A percentile compares a stretch with the other conserved stretches of the same genome.
These are phyloP conservation scores for Russula earlei DNA, from an alignment of 768 basidiomycete species.

Conservation along the genomic window DNA sequence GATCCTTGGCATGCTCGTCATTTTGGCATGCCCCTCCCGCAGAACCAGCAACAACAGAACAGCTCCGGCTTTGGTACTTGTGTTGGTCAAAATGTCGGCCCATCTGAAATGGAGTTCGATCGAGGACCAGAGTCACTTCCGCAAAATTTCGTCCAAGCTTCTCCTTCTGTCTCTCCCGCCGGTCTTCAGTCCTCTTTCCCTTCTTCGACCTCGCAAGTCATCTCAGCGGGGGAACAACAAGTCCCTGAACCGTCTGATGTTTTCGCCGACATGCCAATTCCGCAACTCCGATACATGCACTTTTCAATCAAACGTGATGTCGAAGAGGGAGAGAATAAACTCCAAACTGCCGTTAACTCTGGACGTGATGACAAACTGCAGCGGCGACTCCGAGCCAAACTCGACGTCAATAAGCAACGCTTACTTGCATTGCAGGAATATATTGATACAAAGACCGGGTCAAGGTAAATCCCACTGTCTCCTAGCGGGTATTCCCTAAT, in stretches of 20 bases:
- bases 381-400: neutral
- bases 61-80: neutral
- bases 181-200: neutral
- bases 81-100: slow-evolving; percentile 6
- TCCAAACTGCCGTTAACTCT: neutral
- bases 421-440: neutral
- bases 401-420: neutral
- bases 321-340: slow-evolving; percentile 1
- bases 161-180: neutral
- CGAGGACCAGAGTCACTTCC: slow-evolving; percentile 6
- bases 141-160: slow-evolving; percentile 6
- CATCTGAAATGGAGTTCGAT: slow-evolving; percentile 4
- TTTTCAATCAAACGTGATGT: neutral
- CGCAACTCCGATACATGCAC: neutral
- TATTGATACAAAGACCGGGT: neutral
- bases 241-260: neutral
- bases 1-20: slow-evolving; percentile 1
- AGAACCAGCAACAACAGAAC: slow-evolving; percentile 2
- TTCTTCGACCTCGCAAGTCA: neutral
- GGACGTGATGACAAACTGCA: neutral
- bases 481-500: neutral
- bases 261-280: neutral
- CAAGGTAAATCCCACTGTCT: neutral
- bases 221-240: neutral
- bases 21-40: neutral